A percentile compares a stretch with the other conserved stretches of the same genome.
phyloP scores from a whole-genome alignment of 495 filamentous ascomycete genomes.

The Lasiosphaeria hispida region DNA sequence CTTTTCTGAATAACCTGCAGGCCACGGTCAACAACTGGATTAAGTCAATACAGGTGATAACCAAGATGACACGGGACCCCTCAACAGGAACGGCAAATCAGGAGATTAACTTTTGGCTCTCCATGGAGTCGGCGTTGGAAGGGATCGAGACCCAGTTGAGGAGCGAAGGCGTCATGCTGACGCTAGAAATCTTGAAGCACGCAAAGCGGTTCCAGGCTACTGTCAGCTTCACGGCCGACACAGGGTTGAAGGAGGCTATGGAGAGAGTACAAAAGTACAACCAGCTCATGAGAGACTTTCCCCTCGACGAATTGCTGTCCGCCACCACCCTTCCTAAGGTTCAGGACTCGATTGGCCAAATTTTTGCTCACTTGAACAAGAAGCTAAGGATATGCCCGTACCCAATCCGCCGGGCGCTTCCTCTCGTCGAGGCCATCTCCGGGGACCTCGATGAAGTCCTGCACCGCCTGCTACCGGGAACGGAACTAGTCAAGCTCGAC shows the following conservation, averaged over 20 bases:
- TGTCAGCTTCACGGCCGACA: slow-evolving; percentile 92
- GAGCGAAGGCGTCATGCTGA: slow-evolving; percentile 85
- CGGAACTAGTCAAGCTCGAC: slow-evolving; percentile 84
- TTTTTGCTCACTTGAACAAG: slow-evolving; percentile 93
- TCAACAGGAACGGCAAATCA: slow-evolving; percentile 87
- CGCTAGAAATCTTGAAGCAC: slow-evolving; percentile 88
- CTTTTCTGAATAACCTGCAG: slow-evolving; percentile 90
- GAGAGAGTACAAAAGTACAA: slow-evolving; percentile 98
- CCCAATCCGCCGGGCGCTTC: slow-evolving; percentile 84
- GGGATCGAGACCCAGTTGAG: slow-evolving; percentile 83
- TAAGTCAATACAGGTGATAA: slow-evolving; percentile 96
- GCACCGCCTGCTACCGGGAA: slow-evolving; percentile 79
- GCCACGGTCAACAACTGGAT: slow-evolving; percentile 95
- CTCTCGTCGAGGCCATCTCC: slow-evolving; percentile 97
- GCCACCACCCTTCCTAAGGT: slow-evolving; percentile 87
- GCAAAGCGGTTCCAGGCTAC: slow-evolving; percentile 97
- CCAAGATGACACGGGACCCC: slow-evolving; percentile 86
- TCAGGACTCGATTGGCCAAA: slow-evolving; percentile 80
- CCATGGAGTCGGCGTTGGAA: slow-evolving; percentile 88
- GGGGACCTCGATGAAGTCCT: slow-evolving; percentile 84
- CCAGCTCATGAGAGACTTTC: slow-evolving; percentile 96
- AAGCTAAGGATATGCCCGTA: slow-evolving; percentile 94
- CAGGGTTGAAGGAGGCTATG: slow-evolving; percentile 88
- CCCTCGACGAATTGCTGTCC: slow-evolving; percentile 88
- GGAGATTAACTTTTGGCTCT: slow-evolving; percentile 98